Base-by-base conservation (phyloP, 768 basidiomycete genomes). In the Daedaleopsis sinensis region DNA sequence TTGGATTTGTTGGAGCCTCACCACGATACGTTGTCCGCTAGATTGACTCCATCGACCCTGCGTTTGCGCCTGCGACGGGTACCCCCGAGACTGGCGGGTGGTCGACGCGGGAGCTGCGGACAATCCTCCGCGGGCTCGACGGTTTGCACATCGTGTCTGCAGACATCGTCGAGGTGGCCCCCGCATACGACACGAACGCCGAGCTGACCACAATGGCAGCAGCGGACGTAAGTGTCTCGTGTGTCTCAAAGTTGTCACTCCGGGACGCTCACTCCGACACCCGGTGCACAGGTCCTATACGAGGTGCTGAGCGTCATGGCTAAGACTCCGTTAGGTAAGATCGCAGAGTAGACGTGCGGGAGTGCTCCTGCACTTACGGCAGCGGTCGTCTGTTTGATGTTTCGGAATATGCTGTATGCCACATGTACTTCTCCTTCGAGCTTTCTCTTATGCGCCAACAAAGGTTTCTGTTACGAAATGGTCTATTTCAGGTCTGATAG, bases 1-100 rank as follows among this genome's bases (percentile, higher is more conserved):
- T 9, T 8, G 47, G 24, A 16, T 23, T 9, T 8, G 47, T 1
- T 24, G 10, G 15, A 23, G 21, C 47, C 23, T n/a, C 11, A 21
- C 47, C 9, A 1, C 3, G 7, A 5, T 49, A 6, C 23, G 47
- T 15, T 24, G 21, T 24, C 10, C 21, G 5, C 37, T 64, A 89
- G 88, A 90, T 90, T 63, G 89, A 90, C 70, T 87, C 87, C 47
- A 88, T 91, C 63, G 91, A 93, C 73, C 91, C 91, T 19, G 86
- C 86, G 16, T 90, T 91, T 64, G 91, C 91, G 1, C 91, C 91
- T 27, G 91, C 90, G 0, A 91, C 91, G 0, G 91, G 91, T 5
- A 93, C 92, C 0, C 92, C 91, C 0, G 92, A 93, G 74, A 88
- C 91, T 0, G 91, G 91, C 0, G 91, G 85, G 11, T 93, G 90